phyloP scores from a whole-genome alignment of 176 grass and related monocot species.

The Lolium rigidum region DNA sequence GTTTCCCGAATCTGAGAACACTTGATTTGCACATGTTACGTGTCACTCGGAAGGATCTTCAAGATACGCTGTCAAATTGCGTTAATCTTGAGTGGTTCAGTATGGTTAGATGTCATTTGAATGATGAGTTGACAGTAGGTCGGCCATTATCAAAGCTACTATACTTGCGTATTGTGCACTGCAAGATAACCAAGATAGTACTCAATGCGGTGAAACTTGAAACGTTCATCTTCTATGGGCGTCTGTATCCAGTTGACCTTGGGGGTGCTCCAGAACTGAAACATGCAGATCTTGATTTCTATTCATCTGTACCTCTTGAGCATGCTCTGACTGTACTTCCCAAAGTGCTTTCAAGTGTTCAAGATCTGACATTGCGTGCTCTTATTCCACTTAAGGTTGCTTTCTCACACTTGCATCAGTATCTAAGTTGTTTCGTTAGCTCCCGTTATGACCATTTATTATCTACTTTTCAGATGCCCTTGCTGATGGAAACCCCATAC shows the following conservation, averaged over 20 bases:
- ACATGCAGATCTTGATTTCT: background rate
- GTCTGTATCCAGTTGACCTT: constrained; percentile 7
- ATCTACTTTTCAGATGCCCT: constrained; percentile 1
- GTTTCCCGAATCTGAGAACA: background rate
- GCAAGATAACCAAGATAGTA: constrained; percentile 11
- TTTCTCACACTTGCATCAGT: background rate
- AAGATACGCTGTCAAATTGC: constrained; percentile 25
- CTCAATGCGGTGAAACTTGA: background rate
- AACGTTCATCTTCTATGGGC: constrained; percentile 18
- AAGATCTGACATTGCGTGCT: constrained; percentile 10
- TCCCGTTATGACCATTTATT: background rate
- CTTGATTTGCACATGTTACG: background rate
- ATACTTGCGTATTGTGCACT: background rate
- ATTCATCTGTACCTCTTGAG: background rate
- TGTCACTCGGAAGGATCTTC: background rate
- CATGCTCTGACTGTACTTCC: constrained; percentile 27
- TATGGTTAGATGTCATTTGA: background rate
- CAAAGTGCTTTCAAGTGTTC: constrained; percentile 15
- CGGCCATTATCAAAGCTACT: background rate
- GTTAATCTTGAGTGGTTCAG: constrained; percentile 40
- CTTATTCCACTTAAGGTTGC: background rate
- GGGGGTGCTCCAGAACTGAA: background rate
- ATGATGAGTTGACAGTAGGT: constrained; percentile 10
- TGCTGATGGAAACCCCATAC: background rate
- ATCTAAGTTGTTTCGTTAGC: background rate